Evolutionary conservation across 1,284 basidiomycete species (phyloP), one percentile per base, ranked within the genome.

Genomic region (Paramarasmius palmivorus): DNA sequence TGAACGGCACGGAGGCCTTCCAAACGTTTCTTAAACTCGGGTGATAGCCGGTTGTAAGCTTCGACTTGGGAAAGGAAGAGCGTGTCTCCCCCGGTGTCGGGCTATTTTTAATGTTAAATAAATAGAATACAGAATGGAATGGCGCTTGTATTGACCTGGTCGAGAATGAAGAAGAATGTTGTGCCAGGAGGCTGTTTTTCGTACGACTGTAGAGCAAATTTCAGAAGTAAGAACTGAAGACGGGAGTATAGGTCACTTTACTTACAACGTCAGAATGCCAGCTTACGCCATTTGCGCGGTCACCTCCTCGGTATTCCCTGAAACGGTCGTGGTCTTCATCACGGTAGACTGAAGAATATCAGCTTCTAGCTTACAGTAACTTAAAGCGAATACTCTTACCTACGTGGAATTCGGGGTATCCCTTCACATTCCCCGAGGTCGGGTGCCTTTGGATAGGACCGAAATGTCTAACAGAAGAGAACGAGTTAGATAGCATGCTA

Each of bases 31-130:
- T 79, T 70, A 73, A 90, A 84, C 45, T 78, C 77, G n/a, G 79
- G 79, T 0, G 86, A 88, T 52, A 90, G 79, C n/a, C 82, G 78
- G 40, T 82, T 81, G 73, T 87, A 88, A 0, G 84, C 83, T 56
- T 83, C 82, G 53, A 79, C 80, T 59, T 82, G 78, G 4, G 78
- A 83, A 2, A 74, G 65, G 71, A 84, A 86, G 60, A 84, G 72
- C 0, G 84, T 86, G 65, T 85, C 83, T 9, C 82, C 82, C 20
- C 80, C 81, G 39, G 56, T 54, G 20, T 71, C 62, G 49, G 73
- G 70, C 65, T 70, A 10, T 2, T 22, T 9, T 17, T 2, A 51
- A 26, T 25, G 42, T 23, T 5, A 29, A 39, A 15, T 45, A n/a
- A 55, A 53, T 7, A 20, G 32, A 41, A 2, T 15, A 14, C 25